phyloP scores from a whole-genome alignment of 2,329 filamentous ascomycete genomes.

The Cercospora berteroae region DNA sequence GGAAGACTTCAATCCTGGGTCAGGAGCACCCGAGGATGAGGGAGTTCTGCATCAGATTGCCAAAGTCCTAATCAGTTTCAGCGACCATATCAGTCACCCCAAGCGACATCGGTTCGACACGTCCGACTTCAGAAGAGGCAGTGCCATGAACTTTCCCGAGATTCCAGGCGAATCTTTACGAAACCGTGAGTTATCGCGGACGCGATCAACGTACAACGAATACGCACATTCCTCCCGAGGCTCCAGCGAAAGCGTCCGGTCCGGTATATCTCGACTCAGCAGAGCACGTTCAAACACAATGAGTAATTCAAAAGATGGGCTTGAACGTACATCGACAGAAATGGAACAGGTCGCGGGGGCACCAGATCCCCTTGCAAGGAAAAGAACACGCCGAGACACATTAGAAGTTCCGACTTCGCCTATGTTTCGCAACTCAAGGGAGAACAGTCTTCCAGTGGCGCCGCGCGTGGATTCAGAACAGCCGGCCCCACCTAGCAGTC shows the following conservation, averaged over 20 bases:
- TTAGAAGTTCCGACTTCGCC: conserved; percentile 14
- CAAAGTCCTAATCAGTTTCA: conserved; percentile 44
- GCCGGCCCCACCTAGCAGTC: not conserved
- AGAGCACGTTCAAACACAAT: conserved; percentile 3
- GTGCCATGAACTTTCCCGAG: conserved; percentile 54
- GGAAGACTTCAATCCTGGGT: conserved; percentile 14
- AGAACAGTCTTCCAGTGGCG: conserved; percentile 2
- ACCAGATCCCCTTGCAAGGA: not conserved
- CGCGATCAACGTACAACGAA: conserved; percentile 14
- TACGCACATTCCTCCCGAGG: conserved; percentile 9
- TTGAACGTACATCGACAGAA: conserved; percentile 6
- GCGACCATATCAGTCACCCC: conserved; percentile 50
- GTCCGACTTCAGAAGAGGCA: conserved; percentile 49
- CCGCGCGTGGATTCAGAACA: not conserved
- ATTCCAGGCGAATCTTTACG: conserved; percentile 55
- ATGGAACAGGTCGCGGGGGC: conserved; percentile 10
- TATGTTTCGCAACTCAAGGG: not conserved
- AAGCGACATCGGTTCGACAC: conserved; percentile 51
- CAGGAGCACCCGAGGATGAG: not conserved
- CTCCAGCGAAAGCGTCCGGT: conserved; percentile 10
- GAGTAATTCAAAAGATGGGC: not conserved
- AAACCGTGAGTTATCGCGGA: conserved; percentile 38
- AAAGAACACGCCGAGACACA: conserved; percentile 9
- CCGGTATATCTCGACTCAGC: conserved; percentile 1
- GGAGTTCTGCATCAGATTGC: conserved; percentile 43